Percentiles rank a stretch among this genome's conserved stretches.
These are phyloP conservation scores for Quercus suber DNA, from an alignment of 306 rosid species.

Conservation along the genomic window DNA sequence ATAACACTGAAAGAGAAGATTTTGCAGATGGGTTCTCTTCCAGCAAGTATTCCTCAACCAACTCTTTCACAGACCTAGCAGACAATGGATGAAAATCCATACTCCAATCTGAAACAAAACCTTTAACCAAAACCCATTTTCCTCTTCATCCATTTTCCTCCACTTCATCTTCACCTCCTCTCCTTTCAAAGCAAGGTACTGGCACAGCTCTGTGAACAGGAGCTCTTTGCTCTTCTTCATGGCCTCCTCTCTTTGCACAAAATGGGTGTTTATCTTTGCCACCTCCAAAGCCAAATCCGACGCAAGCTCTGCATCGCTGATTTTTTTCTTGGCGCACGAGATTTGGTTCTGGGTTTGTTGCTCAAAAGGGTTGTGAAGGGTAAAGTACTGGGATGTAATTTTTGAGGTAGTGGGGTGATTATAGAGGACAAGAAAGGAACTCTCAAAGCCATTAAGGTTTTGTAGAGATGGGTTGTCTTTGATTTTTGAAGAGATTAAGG, in stretches of 20 bases:
- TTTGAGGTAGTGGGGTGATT: conserved; percentile 15
- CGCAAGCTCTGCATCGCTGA: conserved; percentile 54
- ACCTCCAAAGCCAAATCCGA: conserved; percentile 47
- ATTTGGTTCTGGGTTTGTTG: conserved; percentile 28
- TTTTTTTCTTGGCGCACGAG: conserved; percentile 32
- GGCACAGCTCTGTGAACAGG: conserved; percentile 59
- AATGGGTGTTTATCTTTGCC: conserved; percentile 39
- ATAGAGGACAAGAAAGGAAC: conserved; percentile 15
- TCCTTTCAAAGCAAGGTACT: conserved; percentile 39
- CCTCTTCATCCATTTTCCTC: conserved; percentile 57
- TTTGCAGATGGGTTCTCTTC: conserved; percentile 30
- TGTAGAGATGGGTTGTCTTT: not conserved
- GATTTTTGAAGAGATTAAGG: not conserved
- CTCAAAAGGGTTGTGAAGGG: conserved; percentile 8
- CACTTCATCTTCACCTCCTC: conserved; percentile 52
- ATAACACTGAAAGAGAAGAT: conserved; percentile 20
- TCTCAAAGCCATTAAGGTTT: conserved; percentile 41
- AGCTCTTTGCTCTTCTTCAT: conserved; percentile 66
- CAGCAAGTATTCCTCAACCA: conserved; percentile 67
- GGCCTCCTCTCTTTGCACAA: conserved; percentile 54
- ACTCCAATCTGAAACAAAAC: conserved; percentile 62
- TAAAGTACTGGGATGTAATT: not conserved
- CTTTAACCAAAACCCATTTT: conserved; percentile 43
- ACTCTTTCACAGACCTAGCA: conserved; percentile 50
- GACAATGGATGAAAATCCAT: conserved; percentile 77